Evolutionary conservation across 495 filamentous ascomycete species (phyloP).

Genomic region (Xylaria acuta): DNA sequence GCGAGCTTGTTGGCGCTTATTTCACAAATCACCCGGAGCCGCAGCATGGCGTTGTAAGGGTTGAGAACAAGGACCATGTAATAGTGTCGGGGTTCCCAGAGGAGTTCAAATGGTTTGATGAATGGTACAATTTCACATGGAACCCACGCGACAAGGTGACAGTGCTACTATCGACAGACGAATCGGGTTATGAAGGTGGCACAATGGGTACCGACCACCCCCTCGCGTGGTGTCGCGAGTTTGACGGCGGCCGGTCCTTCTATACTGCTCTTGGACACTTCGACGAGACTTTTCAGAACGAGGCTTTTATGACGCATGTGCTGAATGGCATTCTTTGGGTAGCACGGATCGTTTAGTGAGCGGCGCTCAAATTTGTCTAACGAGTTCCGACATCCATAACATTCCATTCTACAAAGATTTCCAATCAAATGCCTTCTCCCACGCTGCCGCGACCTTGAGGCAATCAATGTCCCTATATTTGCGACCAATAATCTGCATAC

Average conservation of each 20-base stretch:
- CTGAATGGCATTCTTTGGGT: slow-evolving; percentile 45
- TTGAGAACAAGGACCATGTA: slow-evolving; percentile 35
- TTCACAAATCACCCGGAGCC: slow-evolving; percentile 47
- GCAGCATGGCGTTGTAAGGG: slow-evolving; percentile 32
- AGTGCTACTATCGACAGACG: slow-evolving; percentile 43
- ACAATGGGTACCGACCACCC: slow-evolving; percentile 42
- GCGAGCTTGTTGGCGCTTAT: slow-evolving; percentile 42
- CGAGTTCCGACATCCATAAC: background rate
- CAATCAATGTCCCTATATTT: slow-evolving; percentile 57
- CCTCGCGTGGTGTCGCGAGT: slow-evolving; percentile 46
- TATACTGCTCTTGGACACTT: slow-evolving; percentile 51
- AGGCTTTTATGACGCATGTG: slow-evolving; percentile 41
- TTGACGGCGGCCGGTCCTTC: slow-evolving; percentile 45
- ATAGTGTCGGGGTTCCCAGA: slow-evolving; percentile 34
- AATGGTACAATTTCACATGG: slow-evolving; percentile 50
- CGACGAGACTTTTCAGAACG: slow-evolving; percentile 45
- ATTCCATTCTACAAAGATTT: slow-evolving; percentile 35
- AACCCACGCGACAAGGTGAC: slow-evolving; percentile 37
- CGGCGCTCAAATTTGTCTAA: too few relatives aligned
- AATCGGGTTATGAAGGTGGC: slow-evolving; percentile 41
- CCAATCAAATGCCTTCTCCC: slow-evolving; percentile 60
- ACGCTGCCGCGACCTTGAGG: slow-evolving; percentile 56
- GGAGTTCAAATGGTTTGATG: slow-evolving; percentile 44
- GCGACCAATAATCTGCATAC: slow-evolving; percentile 64
- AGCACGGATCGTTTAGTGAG: slow-evolving; percentile 19